These are phyloP conservation scores for Chlamydomonas incerta DNA, from an alignment of 139 green algal genomes.

Conservation along the genomic window DNA sequence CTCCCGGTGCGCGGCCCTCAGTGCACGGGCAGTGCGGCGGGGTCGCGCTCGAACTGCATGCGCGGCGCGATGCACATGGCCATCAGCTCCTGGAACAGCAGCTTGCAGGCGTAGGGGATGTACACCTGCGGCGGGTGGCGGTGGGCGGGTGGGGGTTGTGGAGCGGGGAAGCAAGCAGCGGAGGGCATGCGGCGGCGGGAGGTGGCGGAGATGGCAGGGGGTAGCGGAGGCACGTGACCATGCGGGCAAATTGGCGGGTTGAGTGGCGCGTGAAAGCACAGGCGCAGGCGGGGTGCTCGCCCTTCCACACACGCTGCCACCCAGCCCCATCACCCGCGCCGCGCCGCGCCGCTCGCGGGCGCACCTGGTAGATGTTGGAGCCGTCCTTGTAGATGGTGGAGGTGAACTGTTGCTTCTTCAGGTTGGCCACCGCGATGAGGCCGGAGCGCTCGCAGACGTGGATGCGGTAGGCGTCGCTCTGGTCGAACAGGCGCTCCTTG, in stretches of 20 bases:
- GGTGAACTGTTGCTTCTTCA: conserved; percentile 89
- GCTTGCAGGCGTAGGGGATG: conserved; percentile 95
- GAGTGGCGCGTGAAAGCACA: too few relatives aligned
- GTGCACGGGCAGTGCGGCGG: too few relatives aligned
- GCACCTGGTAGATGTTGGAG: conserved; percentile 43
- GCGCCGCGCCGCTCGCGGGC: too few relatives aligned
- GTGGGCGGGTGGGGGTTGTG: not conserved
- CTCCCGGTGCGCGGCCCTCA: too few relatives aligned
- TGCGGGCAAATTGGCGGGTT: too few relatives aligned
- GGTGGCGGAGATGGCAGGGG: too few relatives aligned
- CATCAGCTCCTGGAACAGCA: conserved; percentile 97
- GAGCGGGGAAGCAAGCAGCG: not conserved
- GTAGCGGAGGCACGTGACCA: too few relatives aligned
- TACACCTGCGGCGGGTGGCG: conserved; percentile 68
- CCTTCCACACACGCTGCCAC: too few relatives aligned
- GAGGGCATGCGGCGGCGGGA: too few relatives aligned
- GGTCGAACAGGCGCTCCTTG: conserved; percentile 93
- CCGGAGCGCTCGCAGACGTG: conserved; percentile 90
- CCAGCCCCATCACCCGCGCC: not conserved
- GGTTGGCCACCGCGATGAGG: conserved; percentile 87
- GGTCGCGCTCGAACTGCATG: conserved; percentile 38
- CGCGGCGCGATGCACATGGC: conserved; percentile 79
- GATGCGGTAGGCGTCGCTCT: conserved; percentile 88
- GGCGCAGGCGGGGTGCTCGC: too few relatives aligned
- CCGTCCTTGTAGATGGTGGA: conserved; percentile 70